Conservation (phyloP, 169 alveolate species). For the Plasmodium adleri region DNA sequence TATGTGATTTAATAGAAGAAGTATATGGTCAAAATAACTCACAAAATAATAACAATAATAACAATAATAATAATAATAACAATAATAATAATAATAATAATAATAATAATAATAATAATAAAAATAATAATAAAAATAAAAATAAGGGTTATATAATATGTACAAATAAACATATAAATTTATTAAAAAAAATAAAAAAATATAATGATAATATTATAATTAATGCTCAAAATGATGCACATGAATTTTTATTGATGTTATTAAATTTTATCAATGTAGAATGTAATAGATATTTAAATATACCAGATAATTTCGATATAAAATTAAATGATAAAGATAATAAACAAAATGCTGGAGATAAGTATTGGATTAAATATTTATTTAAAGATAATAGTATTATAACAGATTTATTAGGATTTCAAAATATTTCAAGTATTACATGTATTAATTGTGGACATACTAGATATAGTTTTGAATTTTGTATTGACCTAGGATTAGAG, state of each 20-base stretch:
- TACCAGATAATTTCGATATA: constrained; percentile 40
- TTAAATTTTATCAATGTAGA: constrained; percentile 61
- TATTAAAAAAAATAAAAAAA: constrained; percentile 58
- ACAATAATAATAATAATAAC: too few species aligned
- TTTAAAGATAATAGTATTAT: constrained; percentile 67
- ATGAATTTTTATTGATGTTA: constrained; percentile 53
- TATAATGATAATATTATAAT: constrained; percentile 50
- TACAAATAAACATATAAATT: constrained; percentile 62
- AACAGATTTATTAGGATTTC: constrained; percentile 72
- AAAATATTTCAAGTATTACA: constrained; percentile 67
- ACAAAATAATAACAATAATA: too few species aligned
- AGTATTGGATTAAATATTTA: constrained; percentile 71
- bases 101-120: too few species aligned
- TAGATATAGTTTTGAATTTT: constrained; percentile 71
- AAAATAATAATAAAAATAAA: too few species aligned
- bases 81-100: too few species aligned
- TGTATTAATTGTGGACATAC: constrained; percentile 73
- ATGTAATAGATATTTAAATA: constrained; percentile 48
- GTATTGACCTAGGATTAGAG: constrained; percentile 67
- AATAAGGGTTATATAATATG: constrained; percentile 3
- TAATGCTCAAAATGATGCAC: constrained; percentile 75
- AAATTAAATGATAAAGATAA: constrained; percentile 56
- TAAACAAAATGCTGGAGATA: constrained; percentile 71
- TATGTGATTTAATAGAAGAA: constrained; percentile 50
- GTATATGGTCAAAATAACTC: constrained; percentile 13